phyloP scores from a whole-genome alignment of 2,329 filamentous ascomycete species.

The Penicillium sp. region DNA sequence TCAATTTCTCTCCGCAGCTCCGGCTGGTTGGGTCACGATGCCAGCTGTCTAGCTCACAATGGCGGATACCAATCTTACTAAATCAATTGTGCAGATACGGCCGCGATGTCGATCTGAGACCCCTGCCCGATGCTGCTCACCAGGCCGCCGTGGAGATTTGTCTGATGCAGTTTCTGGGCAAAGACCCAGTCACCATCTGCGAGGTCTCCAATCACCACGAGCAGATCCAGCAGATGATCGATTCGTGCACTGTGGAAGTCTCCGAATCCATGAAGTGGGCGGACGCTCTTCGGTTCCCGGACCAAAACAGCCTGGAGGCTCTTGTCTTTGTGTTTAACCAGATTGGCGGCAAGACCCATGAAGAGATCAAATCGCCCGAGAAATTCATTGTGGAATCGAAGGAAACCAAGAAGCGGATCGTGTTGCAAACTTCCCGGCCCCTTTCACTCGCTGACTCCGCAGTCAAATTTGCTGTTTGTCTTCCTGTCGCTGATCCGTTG shows the following conservation, averaged over 20 bases:
- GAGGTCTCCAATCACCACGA: slow-evolving; percentile 32
- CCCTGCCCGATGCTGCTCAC: slow-evolving; percentile 44
- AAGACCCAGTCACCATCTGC: slow-evolving; percentile 35
- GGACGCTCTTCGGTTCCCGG: slow-evolving; percentile 35
- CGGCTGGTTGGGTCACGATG: too few species aligned
- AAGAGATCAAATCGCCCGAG: slow-evolving; percentile 17
- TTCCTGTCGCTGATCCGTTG: too few species aligned
- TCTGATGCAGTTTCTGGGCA: slow-evolving; percentile 47
- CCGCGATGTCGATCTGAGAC: slow-evolving; percentile 4
- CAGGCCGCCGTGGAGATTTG: slow-evolving; percentile 58
- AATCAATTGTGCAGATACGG: slow-evolving; percentile 15
- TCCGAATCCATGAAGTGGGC: slow-evolving; percentile 18
- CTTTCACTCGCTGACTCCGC: slow-evolving; percentile 56
- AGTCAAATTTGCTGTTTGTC: slow-evolving; percentile 70
- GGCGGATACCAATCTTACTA: too few species aligned
- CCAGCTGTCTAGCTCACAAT: too few species aligned
- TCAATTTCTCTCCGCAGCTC: not conserved
- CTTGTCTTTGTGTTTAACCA: slow-evolving; percentile 39
- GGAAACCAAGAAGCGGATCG: not conserved
- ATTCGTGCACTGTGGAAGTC: slow-evolving; percentile 32
- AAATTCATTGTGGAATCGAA: slow-evolving; percentile 9
- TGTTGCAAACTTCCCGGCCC: slow-evolving; percentile 11
- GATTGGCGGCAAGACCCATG: slow-evolving; percentile 26
- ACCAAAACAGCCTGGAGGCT: slow-evolving; percentile 29
- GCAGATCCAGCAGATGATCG: slow-evolving; percentile 32